Base-by-base conservation (phyloP, 305 asterid genomes). In the Fraxinus angustifolia region DNA sequence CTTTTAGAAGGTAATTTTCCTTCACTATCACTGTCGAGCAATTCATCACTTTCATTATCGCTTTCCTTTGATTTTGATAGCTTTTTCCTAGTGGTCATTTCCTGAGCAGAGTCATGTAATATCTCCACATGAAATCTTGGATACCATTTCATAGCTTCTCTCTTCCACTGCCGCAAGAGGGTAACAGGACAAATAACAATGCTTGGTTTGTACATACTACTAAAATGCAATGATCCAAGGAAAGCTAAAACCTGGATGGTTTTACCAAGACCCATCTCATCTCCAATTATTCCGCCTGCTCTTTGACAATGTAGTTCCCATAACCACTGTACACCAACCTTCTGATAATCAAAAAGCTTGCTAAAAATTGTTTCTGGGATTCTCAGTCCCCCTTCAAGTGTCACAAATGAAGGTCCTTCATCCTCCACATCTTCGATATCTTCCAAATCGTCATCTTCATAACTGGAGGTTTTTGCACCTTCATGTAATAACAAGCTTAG, bases 221-320 rank as follows among this genome's bases (percentile, higher is more conserved):
- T 95, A 86, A 84, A 93, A 87, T 95, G 98, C 88, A 95, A 86
- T 84, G 99, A 90, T 84, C 93, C 99, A 19, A 95, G 97, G 82
- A 95, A 95, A 77, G 96, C 90, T 87, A 91, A 81, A 75, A 95
- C 88, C 87, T 95, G 99, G 68, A 95, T 83, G 40, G 99, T 95
- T 92, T 95, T 95, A 83, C 99, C 99, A 78, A 95, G 97, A 82
- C 99, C 99, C 99, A 96, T 94, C 90, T 94, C 99, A 86, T 96
- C 99, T 73, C 98, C 99, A 74, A 94, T 96, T 84, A 96, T 96
- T 80, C 99, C 98, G 80, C 98, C 99, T 36, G 97, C 95, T 82
- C 87, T 87, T 89, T 94, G 98, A 87, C 99, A 96, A 83, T 96
- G 97, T 83, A 94, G 97, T 88, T 96, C 99, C 99, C 98, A 96